phyloP scores from a whole-genome alignment of 495 filamentous ascomycete species.

The Annulohypoxylon moriforme region DNA sequence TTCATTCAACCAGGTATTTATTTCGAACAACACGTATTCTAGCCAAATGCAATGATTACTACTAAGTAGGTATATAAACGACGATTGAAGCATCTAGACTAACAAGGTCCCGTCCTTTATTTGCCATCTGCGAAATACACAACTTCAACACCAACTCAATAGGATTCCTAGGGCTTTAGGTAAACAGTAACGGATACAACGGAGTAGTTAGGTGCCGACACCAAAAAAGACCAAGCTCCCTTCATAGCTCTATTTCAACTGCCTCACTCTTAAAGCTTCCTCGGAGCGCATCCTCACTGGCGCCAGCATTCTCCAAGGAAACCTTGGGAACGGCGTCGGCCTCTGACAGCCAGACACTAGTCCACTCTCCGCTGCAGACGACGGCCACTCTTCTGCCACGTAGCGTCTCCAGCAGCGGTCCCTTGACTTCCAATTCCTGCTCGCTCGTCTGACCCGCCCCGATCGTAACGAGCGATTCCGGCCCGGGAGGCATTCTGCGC shows the following conservation, averaged over 20 bases:
- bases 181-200: not conserved
- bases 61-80: not conserved
- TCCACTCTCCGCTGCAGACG: slow-evolving; percentile 49
- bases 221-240: not conserved
- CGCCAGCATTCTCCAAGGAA: slow-evolving; percentile 41
- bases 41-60: not conserved
- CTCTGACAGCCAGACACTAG: slow-evolving; percentile 44
- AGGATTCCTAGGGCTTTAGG: not conserved
- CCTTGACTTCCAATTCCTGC: slow-evolving; percentile 43
- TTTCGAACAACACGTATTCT: not conserved
- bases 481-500: slow-evolving; percentile 57
- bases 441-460: slow-evolving; percentile 45
- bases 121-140: not conserved
- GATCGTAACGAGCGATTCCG: slow-evolving; percentile 58
- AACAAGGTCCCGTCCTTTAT: not conserved
- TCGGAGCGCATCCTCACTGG: slow-evolving; percentile 37
- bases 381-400: slow-evolving; percentile 40
- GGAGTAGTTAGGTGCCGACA: slow-evolving; percentile 3
- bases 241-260: slow-evolving; percentile 38
- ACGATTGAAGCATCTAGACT: not conserved
- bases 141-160: not conserved
- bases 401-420: slow-evolving; percentile 41
- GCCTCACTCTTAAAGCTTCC: slow-evolving; percentile 44
- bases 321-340: slow-evolving; percentile 43
- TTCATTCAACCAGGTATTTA: slow-evolving; percentile 10